These are phyloP conservation scores for Colletotrichum musae DNA, from an alignment of 2,329 filamentous ascomycete genomes.

Conservation along the genomic window DNA sequence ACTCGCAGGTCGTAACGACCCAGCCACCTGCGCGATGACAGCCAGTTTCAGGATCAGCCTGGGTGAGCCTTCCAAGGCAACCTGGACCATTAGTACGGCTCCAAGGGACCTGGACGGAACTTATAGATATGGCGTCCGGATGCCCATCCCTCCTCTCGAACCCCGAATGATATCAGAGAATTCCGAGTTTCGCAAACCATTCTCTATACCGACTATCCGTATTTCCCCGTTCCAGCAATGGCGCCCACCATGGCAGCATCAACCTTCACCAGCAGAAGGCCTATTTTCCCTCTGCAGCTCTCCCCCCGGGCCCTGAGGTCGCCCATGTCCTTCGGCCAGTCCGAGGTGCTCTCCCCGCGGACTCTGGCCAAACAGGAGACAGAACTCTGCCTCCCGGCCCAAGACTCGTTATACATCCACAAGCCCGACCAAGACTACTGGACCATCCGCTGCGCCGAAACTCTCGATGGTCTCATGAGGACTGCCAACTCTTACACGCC, in stretches of 20 bases:
- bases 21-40: slow-evolving; percentile 36
- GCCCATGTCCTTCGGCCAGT: slow-evolving; percentile 21
- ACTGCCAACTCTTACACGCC: slow-evolving; percentile 39
- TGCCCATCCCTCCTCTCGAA: not conserved
- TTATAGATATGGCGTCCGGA: slow-evolving; percentile 25
- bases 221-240: slow-evolving; percentile 12
- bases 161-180: not conserved
- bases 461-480: slow-evolving; percentile 38
- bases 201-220: not conserved
- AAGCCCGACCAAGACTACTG: slow-evolving; percentile 40
- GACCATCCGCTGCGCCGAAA: slow-evolving; percentile 36
- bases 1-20: slow-evolving; percentile 20
- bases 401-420: slow-evolving; percentile 36
- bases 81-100: not conserved
- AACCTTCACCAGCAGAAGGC: slow-evolving; percentile 20
- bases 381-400: slow-evolving; percentile 31
- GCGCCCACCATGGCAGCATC: slow-evolving; percentile 31
- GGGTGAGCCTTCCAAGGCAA: not conserved
- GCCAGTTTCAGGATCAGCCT: slow-evolving; percentile 28
- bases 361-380: slow-evolving; percentile 33
- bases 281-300: slow-evolving; percentile 22
- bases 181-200: slow-evolving; percentile 1
- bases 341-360: slow-evolving; percentile 30
- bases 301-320: slow-evolving; percentile 23
- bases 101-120: not conserved